Evolutionary conservation across 2,329 filamentous ascomycete species (phyloP), one percentile per base, ranked within the genome.

Genomic region (Hypomyces perniciosus): DNA sequence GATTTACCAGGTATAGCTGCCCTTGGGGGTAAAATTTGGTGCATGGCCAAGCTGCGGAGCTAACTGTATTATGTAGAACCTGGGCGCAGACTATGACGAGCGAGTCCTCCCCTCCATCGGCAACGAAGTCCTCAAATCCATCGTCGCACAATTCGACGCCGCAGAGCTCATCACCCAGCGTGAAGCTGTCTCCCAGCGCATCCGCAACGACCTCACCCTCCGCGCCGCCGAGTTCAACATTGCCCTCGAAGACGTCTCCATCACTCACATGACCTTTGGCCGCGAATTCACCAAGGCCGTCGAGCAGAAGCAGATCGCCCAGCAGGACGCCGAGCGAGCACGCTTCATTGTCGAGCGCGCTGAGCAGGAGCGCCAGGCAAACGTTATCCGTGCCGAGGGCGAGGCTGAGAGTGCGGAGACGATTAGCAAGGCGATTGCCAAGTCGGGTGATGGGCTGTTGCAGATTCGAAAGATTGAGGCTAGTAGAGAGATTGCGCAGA

Each of bases 261-360:
- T 99, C 72, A 99, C 93, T 55, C 93, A 99, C 80, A 99, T 99
- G 93, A 99, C 93, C 48, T 99, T 99, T 69, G 93, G 93, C 62
- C 92, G 92, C 72, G 93, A 99, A 74, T 99, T 99, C 79, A 99
- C 93, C 55, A 88, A 89, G 72, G 93, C 93, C 58, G 93, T 99
- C 64, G 93, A 99, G 77, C 93, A 99, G 83, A 99, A 99, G 84
- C 93, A 99, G 79, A 99, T 99, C 70, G 93, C 93, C 50, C 93
- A 99, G 76, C 93, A 99, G 74, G 93, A 99, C 68, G 93, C 93
- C 57, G 93, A 99, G 80, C 83, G 93, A 59, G 93, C 93, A 44
- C 83, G 93, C 59, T 99, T 99, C 78, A 95, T 99, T 61, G 93
- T 99, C 69, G 93, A 99, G 81, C 90, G 90, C 71, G 93, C 93